Conservation (phyloP, 148 eudicot genomes). For the Silene conica region DNA sequence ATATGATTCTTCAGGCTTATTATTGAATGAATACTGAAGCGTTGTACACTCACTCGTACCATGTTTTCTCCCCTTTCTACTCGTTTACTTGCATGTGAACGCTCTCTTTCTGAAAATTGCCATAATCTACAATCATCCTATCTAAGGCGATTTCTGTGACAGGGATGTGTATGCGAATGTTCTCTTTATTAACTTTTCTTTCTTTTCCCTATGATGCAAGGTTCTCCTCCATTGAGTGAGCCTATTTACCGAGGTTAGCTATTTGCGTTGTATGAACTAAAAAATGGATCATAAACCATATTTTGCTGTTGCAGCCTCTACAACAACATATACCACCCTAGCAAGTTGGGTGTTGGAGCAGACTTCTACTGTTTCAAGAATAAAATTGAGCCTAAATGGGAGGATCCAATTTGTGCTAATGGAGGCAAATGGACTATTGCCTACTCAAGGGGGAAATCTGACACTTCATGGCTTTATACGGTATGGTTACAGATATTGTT, state of each 20-base stretch:
- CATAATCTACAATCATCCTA: not conserved
- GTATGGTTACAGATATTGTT: constrained; percentile 34
- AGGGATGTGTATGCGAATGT: not conserved
- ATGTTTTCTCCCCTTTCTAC: not conserved
- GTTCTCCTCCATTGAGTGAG: not conserved
- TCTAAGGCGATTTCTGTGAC: not conserved
- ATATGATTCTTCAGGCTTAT: not conserved
- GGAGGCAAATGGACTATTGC: constrained; percentile 87
- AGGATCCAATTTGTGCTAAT: constrained; percentile 93
- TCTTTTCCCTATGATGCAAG: not conserved
- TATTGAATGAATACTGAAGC: not conserved
- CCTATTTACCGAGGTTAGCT: not conserved
- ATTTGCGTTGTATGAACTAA: not conserved
- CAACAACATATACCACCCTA: constrained; percentile 74
- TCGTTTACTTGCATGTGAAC: not conserved
- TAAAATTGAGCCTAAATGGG: constrained; percentile 96
- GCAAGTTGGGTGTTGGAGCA: constrained; percentile 66
- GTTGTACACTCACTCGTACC: no score
- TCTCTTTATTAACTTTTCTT: not conserved
- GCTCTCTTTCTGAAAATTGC: not conserved
- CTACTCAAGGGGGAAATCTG: constrained; percentile 51
- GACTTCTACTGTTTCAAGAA: constrained; percentile 81
- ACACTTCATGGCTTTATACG: constrained; percentile 74
- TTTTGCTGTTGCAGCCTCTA: constrained; percentile 52
- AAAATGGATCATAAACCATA: not conserved